phyloP scores from a whole-genome alignment of 805 yeast species.

The Suhomyces sp. region DNA sequence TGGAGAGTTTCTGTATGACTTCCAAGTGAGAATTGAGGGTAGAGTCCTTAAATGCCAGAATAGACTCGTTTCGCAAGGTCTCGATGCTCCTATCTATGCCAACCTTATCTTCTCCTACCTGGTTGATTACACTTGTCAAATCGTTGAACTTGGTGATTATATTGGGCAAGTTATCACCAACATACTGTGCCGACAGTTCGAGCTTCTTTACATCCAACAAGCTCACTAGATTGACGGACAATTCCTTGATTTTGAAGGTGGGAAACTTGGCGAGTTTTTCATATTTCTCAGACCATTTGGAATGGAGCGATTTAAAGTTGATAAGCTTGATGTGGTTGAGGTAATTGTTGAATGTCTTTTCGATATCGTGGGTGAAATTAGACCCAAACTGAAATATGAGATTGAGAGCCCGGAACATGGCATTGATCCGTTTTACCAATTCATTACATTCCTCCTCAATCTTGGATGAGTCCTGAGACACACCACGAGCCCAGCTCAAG shows the following conservation, averaged over 20 bases:
- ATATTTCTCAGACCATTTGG: conserved; percentile 35
- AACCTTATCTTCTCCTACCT: conserved; percentile 35
- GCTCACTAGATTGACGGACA: conserved; percentile 23
- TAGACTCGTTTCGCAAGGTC: conserved; percentile 37
- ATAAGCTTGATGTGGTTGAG: conserved; percentile 36
- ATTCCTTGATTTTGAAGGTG: conserved; percentile 30
- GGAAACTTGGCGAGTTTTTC: conserved; percentile 37
- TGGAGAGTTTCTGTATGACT: conserved; percentile 7
- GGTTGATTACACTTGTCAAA: conserved; percentile 33
- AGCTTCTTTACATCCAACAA: conserved; percentile 31
- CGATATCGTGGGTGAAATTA: conserved; percentile 48
- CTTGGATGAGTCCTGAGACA: conserved; percentile 39
- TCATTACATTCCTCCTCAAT: conserved; percentile 28
- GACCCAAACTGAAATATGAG: conserved; percentile 50
- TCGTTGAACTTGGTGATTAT: conserved; percentile 28
- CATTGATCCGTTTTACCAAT: conserved; percentile 32
- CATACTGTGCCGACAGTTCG: conserved; percentile 26
- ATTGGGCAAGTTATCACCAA: conserved; percentile 27
- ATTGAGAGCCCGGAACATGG: conserved; percentile 45
- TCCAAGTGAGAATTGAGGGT: conserved; percentile 7
- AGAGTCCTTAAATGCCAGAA: conserved; percentile 20
- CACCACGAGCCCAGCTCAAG: conserved; percentile 51
- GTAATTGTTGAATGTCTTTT: conserved; percentile 42
- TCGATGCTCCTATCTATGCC: conserved; percentile 43
- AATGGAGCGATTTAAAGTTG: conserved; percentile 39